Base-by-base conservation (phyloP, 495 filamentous ascomycete genomes). In the Glonium stellatum region DNA sequence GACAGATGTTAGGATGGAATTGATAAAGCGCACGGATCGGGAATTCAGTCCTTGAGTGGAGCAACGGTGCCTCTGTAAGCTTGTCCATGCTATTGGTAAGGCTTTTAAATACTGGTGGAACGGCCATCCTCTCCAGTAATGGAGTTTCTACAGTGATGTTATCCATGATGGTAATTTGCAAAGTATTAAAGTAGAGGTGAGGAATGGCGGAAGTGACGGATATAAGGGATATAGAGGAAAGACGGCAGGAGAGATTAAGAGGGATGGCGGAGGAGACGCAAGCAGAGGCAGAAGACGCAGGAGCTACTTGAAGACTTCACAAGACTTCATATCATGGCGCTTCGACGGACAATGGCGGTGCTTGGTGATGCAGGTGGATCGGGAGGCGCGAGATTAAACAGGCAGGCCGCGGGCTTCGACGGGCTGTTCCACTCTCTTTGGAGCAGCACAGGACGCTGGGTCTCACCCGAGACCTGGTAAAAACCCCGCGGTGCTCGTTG, bases 81-180 rank as follows among this genome's bases (percentile, higher is more conserved):
- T 48, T 57, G 35, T 57, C 23, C 9, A 34, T 23, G 8, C 47
- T 46, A 3, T 39, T 18, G 21, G 27, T 56, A 21, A 49, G 12
- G 12, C 23, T 27, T 31, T 39, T 35, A 22, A 60, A 55, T 18
- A 69, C 36, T 12, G 67, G 67, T 44, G 60, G 63, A 23, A 62
- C 63, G 10, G 48, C 54, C 46, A 69, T 34, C 35, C 62, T 58
- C 34, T 66, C 58, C 48, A 67, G 31, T 5, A 60, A 48, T 22
- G 58, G 58, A 18, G 58, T 59, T 41, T 59, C 57, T 27, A 46
- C 57, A 13, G 57, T 59, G 23, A 60, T 46, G 21, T 60, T 23
- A 22, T 51, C 48, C 48, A 39, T 59, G 57, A 34, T 53, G 18
- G 44, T 13, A 31, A 6, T 6, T 31, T 6, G 27, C 27, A 31